Base-by-base conservation (phyloP, 208 protist genomes). In the Wallacemonas sp. region DNA sequence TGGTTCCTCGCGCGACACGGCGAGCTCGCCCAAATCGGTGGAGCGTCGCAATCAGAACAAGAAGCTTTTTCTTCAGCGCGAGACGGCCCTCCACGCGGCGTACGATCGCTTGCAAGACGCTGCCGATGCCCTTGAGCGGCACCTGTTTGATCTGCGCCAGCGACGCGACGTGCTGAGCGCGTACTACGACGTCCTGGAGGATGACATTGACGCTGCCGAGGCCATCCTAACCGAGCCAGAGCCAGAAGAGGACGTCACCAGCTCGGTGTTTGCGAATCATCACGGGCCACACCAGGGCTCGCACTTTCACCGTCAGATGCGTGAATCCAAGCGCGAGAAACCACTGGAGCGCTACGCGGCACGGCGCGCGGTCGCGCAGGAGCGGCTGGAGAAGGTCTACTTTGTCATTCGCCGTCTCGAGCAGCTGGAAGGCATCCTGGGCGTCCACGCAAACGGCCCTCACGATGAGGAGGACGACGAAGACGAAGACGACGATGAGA, bases 121-220 rank as follows among this genome's bases (percentile, higher is more conserved):
- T 0, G 52, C 76, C 11, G 72, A 81, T 5, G 43, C 73, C 2
- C 63, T 94, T 26, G 57, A 83, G 43, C 57, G 69, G 8, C 65
- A 79, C 12, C 27, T 74, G 0, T 44, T 39, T 16, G 41, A 72
- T 5, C 56, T 87, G n/a, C 48, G 70, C 17, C 41, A 61, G n/a
- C 54, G 77, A 11, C 58, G 76, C 16, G 57, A 70, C 2, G 26
- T 90, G 27, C 70, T 91, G 11, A 49, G 70, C 11, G 82, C 79
- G 11, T 94, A 94, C 65, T 90, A 90, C 66, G 32, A 63, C n/a
- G 83, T 76, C 0, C 34, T 91, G 32, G 88, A 94, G 55, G 76
- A 78, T 32, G 74, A 76, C 48, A 81, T 85, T 56, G 38, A 75
- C 14, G 41, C n/a, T n/a, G n/a, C n/a, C n/a, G n/a, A n/a, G n/a